phyloP scores from a whole-genome alignment of 2,329 filamentous ascomycete species.

The Phaeosphaeria sp. region DNA sequence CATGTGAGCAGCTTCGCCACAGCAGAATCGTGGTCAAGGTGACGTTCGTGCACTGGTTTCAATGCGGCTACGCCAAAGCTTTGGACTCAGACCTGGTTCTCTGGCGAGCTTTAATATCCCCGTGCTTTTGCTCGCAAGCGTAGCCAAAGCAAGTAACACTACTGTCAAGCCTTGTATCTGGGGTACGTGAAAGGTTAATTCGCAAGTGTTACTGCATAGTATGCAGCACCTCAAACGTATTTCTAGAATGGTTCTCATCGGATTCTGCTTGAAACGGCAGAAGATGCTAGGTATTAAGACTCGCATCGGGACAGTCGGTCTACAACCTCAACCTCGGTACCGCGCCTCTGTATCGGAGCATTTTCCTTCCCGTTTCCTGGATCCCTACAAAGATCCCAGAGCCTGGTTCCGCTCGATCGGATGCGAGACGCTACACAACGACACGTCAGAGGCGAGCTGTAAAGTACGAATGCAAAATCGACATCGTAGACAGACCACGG shows the following conservation, averaged over 20 bases:
- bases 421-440: neutral
- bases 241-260: neutral
- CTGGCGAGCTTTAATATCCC: neutral
- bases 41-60: neutral
- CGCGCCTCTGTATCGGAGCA: neutral
- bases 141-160: neutral
- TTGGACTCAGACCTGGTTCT: neutral
- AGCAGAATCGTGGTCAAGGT: neutral
- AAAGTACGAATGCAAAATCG: neutral
- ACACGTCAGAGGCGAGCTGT: neutral
- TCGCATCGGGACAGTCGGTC: neutral
- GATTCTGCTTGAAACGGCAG: neutral
- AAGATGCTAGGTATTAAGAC: neutral
- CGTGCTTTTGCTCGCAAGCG: neutral
- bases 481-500: neutral
- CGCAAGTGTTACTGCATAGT: neutral
- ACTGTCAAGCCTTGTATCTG: neutral
- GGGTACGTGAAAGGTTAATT: neutral
- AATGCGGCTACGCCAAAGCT: neutral
- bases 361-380: neutral
- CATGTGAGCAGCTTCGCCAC: slow-evolving; percentile 3
- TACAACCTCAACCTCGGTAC: neutral
- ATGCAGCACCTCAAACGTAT: neutral
- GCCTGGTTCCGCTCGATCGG: neutral
- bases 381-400: neutral